phyloP scores from a whole-genome alignment of 2,329 filamentous ascomycete genomes.

The Colletotrichum filicis region DNA sequence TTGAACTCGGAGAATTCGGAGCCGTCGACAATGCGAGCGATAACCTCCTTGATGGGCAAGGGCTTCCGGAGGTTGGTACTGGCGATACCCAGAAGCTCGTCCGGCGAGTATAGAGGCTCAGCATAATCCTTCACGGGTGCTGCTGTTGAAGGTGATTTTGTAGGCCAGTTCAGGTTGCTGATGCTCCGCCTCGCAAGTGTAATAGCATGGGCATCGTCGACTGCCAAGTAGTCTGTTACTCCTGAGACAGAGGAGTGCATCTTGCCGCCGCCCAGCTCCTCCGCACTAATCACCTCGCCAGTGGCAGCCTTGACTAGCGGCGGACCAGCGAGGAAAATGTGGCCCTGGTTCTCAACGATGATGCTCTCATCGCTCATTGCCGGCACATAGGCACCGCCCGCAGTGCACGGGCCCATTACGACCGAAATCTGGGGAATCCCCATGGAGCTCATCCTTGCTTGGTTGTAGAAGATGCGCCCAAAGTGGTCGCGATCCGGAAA shows the following conservation, averaged over 20 bases:
- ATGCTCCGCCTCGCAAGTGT: constrained; percentile 86
- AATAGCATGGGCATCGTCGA: constrained; percentile 92
- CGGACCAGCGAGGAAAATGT: constrained; percentile 95
- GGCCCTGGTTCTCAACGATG: constrained; percentile 95
- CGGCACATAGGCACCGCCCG: constrained; percentile 94
- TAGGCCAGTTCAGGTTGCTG: constrained; percentile 89
- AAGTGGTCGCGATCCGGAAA: constrained; percentile 97
- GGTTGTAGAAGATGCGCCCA: constrained; percentile 97
- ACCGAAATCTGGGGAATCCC: constrained; percentile 95
- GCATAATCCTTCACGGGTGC: constrained; percentile 61
- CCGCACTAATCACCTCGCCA: constrained; percentile 88
- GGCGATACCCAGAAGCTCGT: constrained; percentile 88
- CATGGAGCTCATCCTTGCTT: constrained; percentile 88
- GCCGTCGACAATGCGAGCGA: constrained; percentile 91
- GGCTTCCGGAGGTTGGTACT: constrained; percentile 89
- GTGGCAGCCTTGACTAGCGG: constrained; percentile 96
- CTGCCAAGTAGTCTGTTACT: constrained; percentile 94
- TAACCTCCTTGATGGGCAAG: constrained; percentile 88
- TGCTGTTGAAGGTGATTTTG: constrained; percentile 50
- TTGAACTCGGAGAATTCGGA: constrained; percentile 96
- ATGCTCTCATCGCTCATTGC: constrained; percentile 98
- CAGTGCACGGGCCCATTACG: constrained; percentile 97
- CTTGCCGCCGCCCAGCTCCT: constrained; percentile 89
- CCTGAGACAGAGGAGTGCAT: constrained; percentile 92
- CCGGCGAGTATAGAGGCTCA: constrained; percentile 83